Evolutionary conservation across 352 stramenopile species (phyloP).

Genomic region (Phytopythium ostracodes): DNA sequence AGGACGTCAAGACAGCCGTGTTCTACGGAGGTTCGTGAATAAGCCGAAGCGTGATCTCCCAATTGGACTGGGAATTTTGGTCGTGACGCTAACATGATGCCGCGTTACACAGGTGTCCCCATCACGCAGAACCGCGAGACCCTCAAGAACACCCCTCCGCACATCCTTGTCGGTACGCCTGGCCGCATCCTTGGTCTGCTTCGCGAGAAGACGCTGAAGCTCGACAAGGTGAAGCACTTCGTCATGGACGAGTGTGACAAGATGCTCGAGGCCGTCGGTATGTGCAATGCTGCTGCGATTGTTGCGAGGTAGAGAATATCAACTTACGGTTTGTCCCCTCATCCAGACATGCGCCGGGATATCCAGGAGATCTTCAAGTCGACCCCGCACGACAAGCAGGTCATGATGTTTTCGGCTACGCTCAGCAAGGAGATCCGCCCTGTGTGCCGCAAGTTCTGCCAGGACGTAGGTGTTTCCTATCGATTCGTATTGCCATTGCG

Average conservation of each 20-base stretch:
- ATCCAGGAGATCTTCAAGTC: slow-evolving; percentile 99
- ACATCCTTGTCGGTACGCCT: slow-evolving; percentile 98
- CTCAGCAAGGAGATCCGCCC: slow-evolving; percentile 98
- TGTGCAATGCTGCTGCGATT: slow-evolving; percentile 13
- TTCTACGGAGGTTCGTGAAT: slow-evolving; percentile 91
- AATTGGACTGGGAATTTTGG: too few relatives aligned
- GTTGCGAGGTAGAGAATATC: neutral
- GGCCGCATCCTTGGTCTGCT: slow-evolving; percentile 91
- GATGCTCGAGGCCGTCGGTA: slow-evolving; percentile 96
- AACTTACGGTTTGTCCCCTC: neutral
- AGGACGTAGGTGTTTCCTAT: slow-evolving; percentile 83
- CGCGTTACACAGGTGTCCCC: slow-evolving; percentile 67
- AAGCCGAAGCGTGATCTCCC: neutral
- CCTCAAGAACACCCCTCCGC: slow-evolving; percentile 95
- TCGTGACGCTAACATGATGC: neutral
- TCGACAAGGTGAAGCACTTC: slow-evolving; percentile 99
- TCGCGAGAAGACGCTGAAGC: slow-evolving; percentile 95
- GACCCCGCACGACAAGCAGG: slow-evolving; percentile 99
- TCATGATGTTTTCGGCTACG: slow-evolving; percentile 99
- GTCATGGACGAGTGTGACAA: slow-evolving; percentile 99
- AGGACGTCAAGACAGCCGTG: slow-evolving; percentile 95
- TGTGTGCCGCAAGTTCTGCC: slow-evolving; percentile 99
- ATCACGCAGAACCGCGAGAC: slow-evolving; percentile 95
- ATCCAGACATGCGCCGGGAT: slow-evolving; percentile 96
- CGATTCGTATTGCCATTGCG: slow-evolving; percentile 1